phyloP scores from a whole-genome alignment of 495 filamentous ascomycete genomes.

The Immersiella caudata region DNA sequence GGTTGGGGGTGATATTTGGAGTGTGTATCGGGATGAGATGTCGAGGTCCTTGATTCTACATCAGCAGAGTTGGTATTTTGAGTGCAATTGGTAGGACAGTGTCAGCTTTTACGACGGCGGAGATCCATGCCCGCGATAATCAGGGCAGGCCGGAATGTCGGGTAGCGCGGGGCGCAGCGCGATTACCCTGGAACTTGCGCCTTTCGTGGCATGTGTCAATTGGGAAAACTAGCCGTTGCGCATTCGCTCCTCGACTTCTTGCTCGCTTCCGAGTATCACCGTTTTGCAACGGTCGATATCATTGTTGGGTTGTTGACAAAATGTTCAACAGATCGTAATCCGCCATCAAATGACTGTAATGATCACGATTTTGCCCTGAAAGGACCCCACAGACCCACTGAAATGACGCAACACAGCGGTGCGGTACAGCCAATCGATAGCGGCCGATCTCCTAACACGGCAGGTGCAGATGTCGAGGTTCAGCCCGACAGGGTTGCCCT shows the following conservation, averaged over 20 bases:
- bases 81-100: background rate
- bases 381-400: background rate
- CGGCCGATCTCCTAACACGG: background rate
- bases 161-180: background rate
- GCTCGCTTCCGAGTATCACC: background rate
- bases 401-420: background rate
- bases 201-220: no score
- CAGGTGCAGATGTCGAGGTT: background rate
- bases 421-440: background rate
- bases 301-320: background rate
- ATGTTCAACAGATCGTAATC: background rate
- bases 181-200: no score
- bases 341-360: background rate
- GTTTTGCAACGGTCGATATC: background rate
- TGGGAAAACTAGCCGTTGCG: no score
- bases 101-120: background rate
- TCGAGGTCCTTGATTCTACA: no score
- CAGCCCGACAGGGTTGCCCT: background rate
- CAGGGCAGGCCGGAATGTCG: background rate
- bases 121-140: background rate
- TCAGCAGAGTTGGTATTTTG: no score
- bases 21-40: background rate
- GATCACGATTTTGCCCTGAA: background rate
- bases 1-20: background rate
- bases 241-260: no score